Evolutionary conservation across 116 monocot species (phyloP).

Genomic region (Dioscorea cayenensis): DNA sequence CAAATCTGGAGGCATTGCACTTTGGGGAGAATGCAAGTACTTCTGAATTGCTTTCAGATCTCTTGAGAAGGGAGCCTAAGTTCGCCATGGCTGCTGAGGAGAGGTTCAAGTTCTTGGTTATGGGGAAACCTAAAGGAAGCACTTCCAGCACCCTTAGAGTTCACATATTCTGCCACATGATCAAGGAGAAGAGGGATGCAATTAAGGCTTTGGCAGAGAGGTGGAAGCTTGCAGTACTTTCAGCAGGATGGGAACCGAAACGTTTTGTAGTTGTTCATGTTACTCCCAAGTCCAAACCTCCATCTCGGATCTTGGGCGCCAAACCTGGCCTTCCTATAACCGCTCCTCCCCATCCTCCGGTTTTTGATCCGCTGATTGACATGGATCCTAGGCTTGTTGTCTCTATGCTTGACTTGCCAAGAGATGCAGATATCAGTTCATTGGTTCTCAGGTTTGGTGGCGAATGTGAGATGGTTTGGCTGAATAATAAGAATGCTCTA

Average conservation of each 20-base stretch:
- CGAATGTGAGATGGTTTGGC: constrained; percentile 88
- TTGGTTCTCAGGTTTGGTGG: constrained; percentile 89
- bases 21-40: constrained; percentile 64
- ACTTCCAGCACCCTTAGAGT: constrained; percentile 29
- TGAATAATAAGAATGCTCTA: constrained; percentile 92
- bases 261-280: constrained; percentile 73
- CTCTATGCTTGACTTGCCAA: constrained; percentile 78
- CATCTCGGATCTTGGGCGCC: constrained; percentile 52
- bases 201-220: constrained; percentile 70
- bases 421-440: constrained; percentile 91
- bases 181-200: constrained; percentile 86
- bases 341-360: constrained; percentile 28
- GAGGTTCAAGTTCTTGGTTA: constrained; percentile 84
- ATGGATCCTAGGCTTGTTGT: constrained; percentile 95
- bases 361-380: constrained; percentile 69
- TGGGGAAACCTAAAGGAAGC: constrained; percentile 60
- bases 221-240: constrained; percentile 81
- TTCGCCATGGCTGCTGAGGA: constrained; percentile 82
- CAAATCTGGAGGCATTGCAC: constrained; percentile 66
- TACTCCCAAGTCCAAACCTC: constrained; percentile 79
- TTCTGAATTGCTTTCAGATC: constrained; percentile 54
- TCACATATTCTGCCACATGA: constrained; percentile 77
- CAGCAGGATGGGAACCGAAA: constrained; percentile 87
- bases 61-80: constrained; percentile 81
- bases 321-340: constrained; percentile 47